phyloP scores from a whole-genome alignment of 208 protist species.

The Lotmaria passim region DNA sequence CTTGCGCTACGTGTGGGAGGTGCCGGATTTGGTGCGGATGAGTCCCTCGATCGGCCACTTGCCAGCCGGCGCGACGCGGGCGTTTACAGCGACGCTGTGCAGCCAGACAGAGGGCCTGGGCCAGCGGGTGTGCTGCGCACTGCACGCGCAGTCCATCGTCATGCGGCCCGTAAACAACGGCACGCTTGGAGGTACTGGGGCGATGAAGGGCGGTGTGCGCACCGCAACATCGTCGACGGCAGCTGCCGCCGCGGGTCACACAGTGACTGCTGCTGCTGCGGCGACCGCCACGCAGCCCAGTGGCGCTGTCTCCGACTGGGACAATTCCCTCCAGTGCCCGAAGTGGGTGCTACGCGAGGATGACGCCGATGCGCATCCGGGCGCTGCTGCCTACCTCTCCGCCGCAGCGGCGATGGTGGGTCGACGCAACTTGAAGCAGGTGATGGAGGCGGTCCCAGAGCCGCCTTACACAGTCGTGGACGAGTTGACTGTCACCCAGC shows the following conservation, averaged over 20 bases:
- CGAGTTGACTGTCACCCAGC: constrained; percentile 46
- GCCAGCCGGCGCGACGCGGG: constrained; percentile 45
- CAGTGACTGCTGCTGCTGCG: background rate
- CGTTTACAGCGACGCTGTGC: constrained; percentile 52
- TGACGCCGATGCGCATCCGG: constrained; percentile 14
- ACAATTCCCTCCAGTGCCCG: constrained; percentile 63
- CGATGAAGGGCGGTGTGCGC: background rate
- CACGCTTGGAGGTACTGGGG: background rate
- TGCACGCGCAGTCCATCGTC: constrained; percentile 40
- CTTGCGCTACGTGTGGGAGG: constrained; percentile 86
- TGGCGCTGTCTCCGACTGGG: constrained; percentile 47
- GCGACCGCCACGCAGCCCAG: background rate
- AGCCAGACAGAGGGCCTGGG: constrained; percentile 31
- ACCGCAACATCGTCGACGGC: background rate
- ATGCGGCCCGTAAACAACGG: background rate
- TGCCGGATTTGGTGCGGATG: constrained; percentile 34
- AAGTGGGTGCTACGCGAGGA: constrained; percentile 69
- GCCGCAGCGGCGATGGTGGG: constrained; percentile 32
- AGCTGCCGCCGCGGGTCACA: background rate
- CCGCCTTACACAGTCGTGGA: constrained; percentile 57
- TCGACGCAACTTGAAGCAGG: constrained; percentile 70
- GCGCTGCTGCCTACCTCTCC: constrained; percentile 24
- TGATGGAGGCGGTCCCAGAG: constrained; percentile 79
- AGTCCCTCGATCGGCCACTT: constrained; percentile 67
- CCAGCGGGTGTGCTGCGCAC: constrained; percentile 18